Base-by-base conservation (phyloP, 2,329 filamentous ascomycete genomes). In the Furcasterigmium sp. region DNA sequence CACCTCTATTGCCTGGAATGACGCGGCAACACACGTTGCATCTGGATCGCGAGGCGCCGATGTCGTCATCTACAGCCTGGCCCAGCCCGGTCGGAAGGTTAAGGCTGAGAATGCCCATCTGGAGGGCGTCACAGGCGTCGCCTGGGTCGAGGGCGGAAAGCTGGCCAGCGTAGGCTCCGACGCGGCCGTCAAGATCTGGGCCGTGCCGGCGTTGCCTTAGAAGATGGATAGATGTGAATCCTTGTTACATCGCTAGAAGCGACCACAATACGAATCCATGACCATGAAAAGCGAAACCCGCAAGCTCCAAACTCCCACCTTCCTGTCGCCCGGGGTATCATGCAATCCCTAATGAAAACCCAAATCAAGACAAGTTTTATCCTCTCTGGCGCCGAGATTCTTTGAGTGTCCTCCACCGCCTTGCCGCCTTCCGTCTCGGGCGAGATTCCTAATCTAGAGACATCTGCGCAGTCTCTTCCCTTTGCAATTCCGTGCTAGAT, bases 61-160 rank as follows among this genome's bases (percentile, higher is more conserved):
- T 57, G 78, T 98, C 17, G 91, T 88, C 60, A 82, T 95, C 23
- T 98, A 93, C 89, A 95, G 88, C 61, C 65, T 96, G 44, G 74
- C 70, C 30, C 87, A 88, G 59, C 91, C 91, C 1, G 90, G 88
- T 3, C 87, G 87, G 64, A 78, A 91, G 53, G 78, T 94, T 53
- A 91, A 93, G 70, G 84, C 82, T 13, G 68, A 82, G 18, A 95
- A 95, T 58, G 90, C 91, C 39, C 93, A 98, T 69, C 96, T 96
- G 68, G 93, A 97, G 58, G 93, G 93, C 9, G 90, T 97, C 15
- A 89, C 85, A 53, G 91, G 87, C 14, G 85, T 97, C 14, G 77
- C 77, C 11, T 98, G 91, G 90, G 74, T 87, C 13, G 76, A 75
- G 21, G 80, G 76, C 8, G 72, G 73, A 45, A 87, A 78, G 66